phyloP scores from a whole-genome alignment of 257 asterid species.

The Solanum verrucosum region DNA sequence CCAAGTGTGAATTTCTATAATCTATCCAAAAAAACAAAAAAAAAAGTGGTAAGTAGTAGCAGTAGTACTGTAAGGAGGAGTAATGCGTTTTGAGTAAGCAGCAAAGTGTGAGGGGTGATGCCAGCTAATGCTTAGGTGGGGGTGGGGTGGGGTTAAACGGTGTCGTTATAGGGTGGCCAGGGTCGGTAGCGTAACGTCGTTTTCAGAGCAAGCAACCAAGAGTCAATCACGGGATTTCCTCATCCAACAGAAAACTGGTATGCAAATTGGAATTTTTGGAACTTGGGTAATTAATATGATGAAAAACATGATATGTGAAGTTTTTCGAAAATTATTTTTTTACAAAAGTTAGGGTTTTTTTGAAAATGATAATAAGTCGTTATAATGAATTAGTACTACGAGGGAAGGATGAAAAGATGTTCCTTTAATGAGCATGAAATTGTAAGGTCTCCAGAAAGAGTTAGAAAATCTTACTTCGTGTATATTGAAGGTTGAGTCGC shows the following conservation, averaged over 20 bases:
- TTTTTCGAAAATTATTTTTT: too few relatives aligned
- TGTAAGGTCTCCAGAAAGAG: neutral
- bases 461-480: too few relatives aligned
- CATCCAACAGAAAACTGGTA: neutral
- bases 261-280: neutral
- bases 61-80: neutral
- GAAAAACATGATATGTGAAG: neutral
- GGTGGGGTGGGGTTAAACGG: neutral
- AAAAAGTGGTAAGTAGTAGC: neutral
- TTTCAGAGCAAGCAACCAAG: neutral
- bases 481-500: too few relatives aligned
- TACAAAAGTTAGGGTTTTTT: too few relatives aligned
- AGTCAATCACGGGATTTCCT: conserved; percentile 20
- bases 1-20: neutral
- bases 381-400: too few relatives aligned
- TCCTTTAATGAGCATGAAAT: too few relatives aligned
- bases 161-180: neutral
- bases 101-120: neutral
- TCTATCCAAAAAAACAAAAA: neutral
- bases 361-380: too few relatives aligned
- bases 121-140: neutral
- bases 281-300: neutral
- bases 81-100: neutral
- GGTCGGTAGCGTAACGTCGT: neutral
- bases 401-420: too few relatives aligned